These are phyloP conservation scores for Penicillium hordei DNA, from an alignment of 2,329 filamentous ascomycete species.

Conservation along the genomic window DNA sequence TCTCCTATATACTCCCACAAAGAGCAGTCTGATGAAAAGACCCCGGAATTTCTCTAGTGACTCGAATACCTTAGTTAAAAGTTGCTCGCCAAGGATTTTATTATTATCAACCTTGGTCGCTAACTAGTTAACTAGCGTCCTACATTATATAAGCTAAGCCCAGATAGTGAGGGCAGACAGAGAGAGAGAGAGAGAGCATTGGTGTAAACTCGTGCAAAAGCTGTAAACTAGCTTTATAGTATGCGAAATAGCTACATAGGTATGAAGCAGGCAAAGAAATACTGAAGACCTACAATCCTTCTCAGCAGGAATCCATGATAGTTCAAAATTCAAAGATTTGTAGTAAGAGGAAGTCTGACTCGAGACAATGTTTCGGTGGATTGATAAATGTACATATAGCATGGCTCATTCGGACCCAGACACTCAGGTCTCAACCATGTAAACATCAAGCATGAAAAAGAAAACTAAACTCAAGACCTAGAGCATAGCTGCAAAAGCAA, in stretches of 20 bases:
- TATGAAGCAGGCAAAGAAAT: background rate
- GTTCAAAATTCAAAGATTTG: too few relatives aligned
- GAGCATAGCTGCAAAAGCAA: constrained; percentile 10
- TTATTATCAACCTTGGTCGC: background rate
- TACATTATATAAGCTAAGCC: background rate
- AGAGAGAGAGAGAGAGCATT: background rate
- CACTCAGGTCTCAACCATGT: background rate
- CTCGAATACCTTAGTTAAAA: background rate
- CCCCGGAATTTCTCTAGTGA: background rate
- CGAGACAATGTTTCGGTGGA: background rate
- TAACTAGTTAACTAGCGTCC: too few relatives aligned
- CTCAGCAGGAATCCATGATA: background rate
- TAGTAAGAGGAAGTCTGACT: background rate
- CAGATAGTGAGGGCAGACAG: background rate
- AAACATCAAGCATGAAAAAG: background rate
- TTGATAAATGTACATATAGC: background rate
- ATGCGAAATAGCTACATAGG: background rate
- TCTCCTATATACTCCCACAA: background rate
- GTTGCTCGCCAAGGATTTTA: background rate
- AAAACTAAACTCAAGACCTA: background rate
- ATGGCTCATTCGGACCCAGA: background rate
- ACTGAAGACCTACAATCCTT: background rate
- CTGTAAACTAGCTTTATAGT: background rate
- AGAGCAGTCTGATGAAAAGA: background rate
- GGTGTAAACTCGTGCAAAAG: background rate